phyloP scores from a whole-genome alignment of 2,329 filamentous ascomycete species.

The Pseudocercospora fuligena region DNA sequence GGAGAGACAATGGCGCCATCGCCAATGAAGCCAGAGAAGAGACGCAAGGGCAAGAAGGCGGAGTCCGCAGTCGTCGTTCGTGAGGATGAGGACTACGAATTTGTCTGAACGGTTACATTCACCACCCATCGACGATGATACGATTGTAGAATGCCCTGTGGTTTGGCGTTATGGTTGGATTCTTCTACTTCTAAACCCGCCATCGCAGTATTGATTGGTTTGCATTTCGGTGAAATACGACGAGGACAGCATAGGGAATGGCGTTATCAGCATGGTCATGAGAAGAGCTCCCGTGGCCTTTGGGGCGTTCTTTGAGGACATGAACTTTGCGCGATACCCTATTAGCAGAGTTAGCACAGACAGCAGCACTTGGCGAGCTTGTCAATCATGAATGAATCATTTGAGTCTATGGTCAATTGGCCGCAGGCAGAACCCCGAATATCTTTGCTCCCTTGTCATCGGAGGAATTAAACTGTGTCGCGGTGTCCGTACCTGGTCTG shows the following conservation, averaged over 20 bases:
- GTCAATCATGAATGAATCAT: slow-evolving; percentile 1
- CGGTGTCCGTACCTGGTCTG: background rate
- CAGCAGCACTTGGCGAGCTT: slow-evolving; percentile 7
- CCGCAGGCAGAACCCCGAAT: background rate
- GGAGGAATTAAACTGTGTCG: background rate
- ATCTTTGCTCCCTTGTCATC: background rate
- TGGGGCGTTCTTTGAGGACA: slow-evolving; percentile 31
- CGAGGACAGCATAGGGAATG: slow-evolving; percentile 21
- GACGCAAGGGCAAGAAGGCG: slow-evolving; percentile 41
- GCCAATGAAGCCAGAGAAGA: slow-evolving; percentile 36
- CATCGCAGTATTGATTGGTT: slow-evolving; percentile 14
- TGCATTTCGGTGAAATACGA: slow-evolving; percentile 7
- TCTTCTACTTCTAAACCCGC: slow-evolving; percentile 5
- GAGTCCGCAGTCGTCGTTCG: slow-evolving; percentile 34
- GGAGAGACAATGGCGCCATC: slow-evolving; percentile 39
- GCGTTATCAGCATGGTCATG: slow-evolving; percentile 32
- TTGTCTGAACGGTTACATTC: slow-evolving; percentile 33
- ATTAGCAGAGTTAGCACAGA: slow-evolving; percentile 13
- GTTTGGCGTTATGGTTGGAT: background rate
- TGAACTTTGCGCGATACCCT: slow-evolving; percentile 26
- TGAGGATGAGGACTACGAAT: slow-evolving; percentile 43
- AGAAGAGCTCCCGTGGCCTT: slow-evolving; percentile 31
- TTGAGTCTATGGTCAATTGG: slow-evolving; percentile 12
- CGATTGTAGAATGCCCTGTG: slow-evolving; percentile 1
- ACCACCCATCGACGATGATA: background rate